Evolutionary conservation across 1,139 yeast species (phyloP), one percentile per base, ranked within the genome.

Genomic region (Zygosaccharomyces pseudobailii): DNA sequence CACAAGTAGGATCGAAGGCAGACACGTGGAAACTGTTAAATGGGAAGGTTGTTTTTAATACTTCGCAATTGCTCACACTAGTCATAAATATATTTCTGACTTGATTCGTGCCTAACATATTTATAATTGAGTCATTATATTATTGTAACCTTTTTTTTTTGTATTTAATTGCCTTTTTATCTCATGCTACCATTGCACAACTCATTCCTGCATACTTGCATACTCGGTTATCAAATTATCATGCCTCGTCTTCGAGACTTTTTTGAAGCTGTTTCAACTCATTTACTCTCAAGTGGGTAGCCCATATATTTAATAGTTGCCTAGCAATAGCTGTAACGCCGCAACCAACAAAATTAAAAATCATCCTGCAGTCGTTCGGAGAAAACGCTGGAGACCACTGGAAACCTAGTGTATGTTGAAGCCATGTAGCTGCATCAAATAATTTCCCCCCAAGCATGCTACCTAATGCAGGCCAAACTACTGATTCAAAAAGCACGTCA

Each of bases 331-430:
- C 52, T 5, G 49, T 41, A 4, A 46, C 24, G n/a, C 55, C 53
- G 36, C 56, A 51, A 5, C 60, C 60, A 4, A 52, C 13, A 30
- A 56, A 38, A 32, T 77, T 78, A 31, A 77, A 63, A n/a, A 75
- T 59, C 53, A 76, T 69, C 20, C 63, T 52, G 13, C 68, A 57
- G 46, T 74, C 75, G 50, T 74, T 74, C 1, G 74, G 73, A 0
- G 76, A 67, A 5, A 53, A 50, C 2, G 55, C 51, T 9, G 52
- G 54, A 7, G 43, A 33, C 27, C 31, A 47, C 3, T 42, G 31
- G 3, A 42, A 35, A 5, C 37, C 30, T 4, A 40, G n/a, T 20
- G 35, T 39, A 17, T 36, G 31, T 36, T 49, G 53, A 19, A 46
- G 25, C 49, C 47, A 46, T 19, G 45, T 31, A n/a, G 42, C 46